Evolutionary conservation across 345 rosid species (phyloP).

Genomic region (Salix brachista): DNA sequence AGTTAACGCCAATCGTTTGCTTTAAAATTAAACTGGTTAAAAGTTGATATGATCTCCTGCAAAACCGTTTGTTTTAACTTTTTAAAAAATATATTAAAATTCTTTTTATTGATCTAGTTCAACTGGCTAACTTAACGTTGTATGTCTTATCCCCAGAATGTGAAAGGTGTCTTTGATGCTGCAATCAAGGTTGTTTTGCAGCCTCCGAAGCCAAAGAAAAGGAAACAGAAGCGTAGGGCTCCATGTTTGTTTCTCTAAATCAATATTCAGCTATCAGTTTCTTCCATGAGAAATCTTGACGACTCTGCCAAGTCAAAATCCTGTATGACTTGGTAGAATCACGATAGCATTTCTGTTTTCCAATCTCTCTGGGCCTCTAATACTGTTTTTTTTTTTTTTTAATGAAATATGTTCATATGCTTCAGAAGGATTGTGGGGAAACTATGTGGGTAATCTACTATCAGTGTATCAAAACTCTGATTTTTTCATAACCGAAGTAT

Average conservation of each 20-base stretch:
- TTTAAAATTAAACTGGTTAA: not conserved
- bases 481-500: too few species aligned
- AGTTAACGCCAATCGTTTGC: not conserved
- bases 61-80: too few species aligned
- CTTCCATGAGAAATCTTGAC: not conserved
- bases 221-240: conserved; percentile 23
- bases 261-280: not conserved
- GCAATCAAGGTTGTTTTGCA: conserved; percentile 54
- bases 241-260: conserved; percentile 35
- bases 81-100: too few species aligned
- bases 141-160: conserved; percentile 27
- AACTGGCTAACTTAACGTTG: not conserved
- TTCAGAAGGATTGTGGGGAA: not conserved
- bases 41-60: too few species aligned
- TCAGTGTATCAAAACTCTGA: not conserved
- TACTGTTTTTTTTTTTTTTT: not conserved
- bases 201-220: conserved; percentile 50
- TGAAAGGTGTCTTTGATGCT: conserved; percentile 48
- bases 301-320: not conserved
- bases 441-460: not conserved
- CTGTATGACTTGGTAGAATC: not conserved
- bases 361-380: too few species aligned
- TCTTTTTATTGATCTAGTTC: too few species aligned
- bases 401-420: not conserved
- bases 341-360: not conserved